phyloP scores from a whole-genome alignment of 768 basidiomycete species.

The Mycena haematopus region DNA sequence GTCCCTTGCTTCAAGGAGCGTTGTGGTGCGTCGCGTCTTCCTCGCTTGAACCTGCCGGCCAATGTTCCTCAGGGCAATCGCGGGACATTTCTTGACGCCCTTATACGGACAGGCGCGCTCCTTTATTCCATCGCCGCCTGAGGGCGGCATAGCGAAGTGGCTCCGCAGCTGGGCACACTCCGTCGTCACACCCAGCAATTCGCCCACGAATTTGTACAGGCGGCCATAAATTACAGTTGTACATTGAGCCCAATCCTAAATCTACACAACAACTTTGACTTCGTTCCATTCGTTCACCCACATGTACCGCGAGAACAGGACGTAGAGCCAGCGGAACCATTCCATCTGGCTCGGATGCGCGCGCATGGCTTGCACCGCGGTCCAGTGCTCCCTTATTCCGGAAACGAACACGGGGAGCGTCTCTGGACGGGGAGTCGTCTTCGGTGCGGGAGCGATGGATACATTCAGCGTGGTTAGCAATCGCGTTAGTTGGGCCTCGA shows the following conservation, averaged over 20 bases:
- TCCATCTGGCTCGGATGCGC: slow-evolving; percentile 78
- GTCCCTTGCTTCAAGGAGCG: slow-evolving; percentile 55
- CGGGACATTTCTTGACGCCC: slow-evolving; percentile 22
- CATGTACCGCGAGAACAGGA: slow-evolving; percentile 85
- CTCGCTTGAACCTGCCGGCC: no score
- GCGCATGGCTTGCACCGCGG: slow-evolving; percentile 71
- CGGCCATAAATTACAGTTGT: slow-evolving; percentile 35
- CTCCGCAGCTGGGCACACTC: slow-evolving; percentile 22
- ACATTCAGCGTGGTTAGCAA: slow-evolving; percentile 17
- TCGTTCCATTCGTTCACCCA: slow-evolving; percentile 89
- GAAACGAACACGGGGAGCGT: slow-evolving; percentile 59
- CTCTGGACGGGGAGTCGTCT: slow-evolving; percentile 4
- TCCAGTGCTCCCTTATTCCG: slow-evolving; percentile 59
- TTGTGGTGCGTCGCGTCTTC: slow-evolving; percentile 47
- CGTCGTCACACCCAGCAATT: slow-evolving; percentile 52
- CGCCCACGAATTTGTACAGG: slow-evolving; percentile 50
- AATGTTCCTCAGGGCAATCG: slow-evolving; percentile 22
- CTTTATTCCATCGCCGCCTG: slow-evolving; percentile 19
- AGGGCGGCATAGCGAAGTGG: slow-evolving; percentile 27
- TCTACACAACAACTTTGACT: slow-evolving; percentile 48
- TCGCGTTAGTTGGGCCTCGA: slow-evolving; percentile 33
- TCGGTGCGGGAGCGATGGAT: slow-evolving; percentile 11
- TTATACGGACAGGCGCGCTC: slow-evolving; percentile 22
- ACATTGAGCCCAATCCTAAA: slow-evolving; percentile 10
- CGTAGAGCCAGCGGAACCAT: slow-evolving; percentile 91